phyloP scores from a whole-genome alignment of 441 rosid genomes.

The Brassica balearica region DNA sequence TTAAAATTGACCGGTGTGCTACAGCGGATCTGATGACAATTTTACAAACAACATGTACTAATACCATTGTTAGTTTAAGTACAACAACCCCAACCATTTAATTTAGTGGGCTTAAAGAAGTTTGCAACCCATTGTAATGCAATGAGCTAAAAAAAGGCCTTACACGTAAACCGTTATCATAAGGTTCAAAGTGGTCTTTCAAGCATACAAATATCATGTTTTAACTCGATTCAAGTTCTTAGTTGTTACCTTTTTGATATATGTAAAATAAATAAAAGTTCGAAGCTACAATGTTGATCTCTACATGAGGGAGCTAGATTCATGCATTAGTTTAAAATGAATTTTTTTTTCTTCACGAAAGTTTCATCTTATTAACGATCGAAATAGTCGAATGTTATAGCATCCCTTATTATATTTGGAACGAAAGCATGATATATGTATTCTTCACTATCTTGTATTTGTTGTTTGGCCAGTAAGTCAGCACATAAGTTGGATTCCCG shows the following conservation, averaged over 20 bases:
- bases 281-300: background rate
- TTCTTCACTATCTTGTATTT: too few relatives aligned
- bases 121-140: background rate
- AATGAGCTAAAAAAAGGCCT: background rate
- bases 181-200: background rate
- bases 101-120: background rate
- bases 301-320: slow-evolving; percentile 3
- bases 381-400: too few relatives aligned
- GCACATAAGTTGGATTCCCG: too few relatives aligned
- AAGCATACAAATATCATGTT: background rate
- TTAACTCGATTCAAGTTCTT: background rate
- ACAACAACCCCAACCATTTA: background rate
- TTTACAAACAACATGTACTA: background rate
- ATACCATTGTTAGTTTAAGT: background rate
- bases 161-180: background rate
- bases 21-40: background rate
- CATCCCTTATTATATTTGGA: too few relatives aligned
- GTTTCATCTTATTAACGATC: too few relatives aligned
- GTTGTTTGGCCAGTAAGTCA: too few relatives aligned
- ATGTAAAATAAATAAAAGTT: background rate
- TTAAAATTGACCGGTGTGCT: background rate
- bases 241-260: background rate
- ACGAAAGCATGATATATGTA: too few relatives aligned
- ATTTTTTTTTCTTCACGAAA: too few relatives aligned
- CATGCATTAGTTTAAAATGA: background rate